These are phyloP conservation scores for Tricholoma sp. DNA, from an alignment of 768 basidiomycete species.

Conservation along the genomic window DNA sequence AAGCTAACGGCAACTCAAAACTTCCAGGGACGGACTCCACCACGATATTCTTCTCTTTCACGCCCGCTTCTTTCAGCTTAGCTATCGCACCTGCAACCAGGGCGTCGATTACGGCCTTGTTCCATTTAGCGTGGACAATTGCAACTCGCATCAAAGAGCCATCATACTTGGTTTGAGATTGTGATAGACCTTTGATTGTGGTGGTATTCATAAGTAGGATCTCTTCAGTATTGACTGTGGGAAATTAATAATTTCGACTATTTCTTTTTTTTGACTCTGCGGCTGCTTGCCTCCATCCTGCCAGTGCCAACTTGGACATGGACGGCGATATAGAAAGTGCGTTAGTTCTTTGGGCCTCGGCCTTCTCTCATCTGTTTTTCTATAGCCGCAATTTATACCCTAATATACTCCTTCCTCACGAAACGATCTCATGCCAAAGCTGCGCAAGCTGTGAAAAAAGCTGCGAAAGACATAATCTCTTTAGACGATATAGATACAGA, in stretches of 20 bases:
- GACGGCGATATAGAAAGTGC: constrained; percentile 27
- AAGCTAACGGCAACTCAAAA: constrained; percentile 90
- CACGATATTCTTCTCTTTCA: constrained; percentile 86
- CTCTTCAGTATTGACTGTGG: constrained; percentile 26
- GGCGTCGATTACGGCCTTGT: constrained; percentile 79
- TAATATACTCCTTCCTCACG: constrained; percentile 70
- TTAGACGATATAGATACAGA: constrained; percentile 45
- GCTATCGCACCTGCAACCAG: constrained; percentile 74
- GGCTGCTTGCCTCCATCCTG: too few species aligned
- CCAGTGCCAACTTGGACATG: neutral
- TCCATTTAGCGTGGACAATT: constrained; percentile 97
- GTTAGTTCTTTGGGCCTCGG: constrained; percentile 9
- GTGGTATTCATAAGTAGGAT: constrained; percentile 53
- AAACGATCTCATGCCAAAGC: constrained; percentile 64
- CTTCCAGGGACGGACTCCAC: constrained; percentile 91
- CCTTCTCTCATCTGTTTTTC: constrained; percentile 1
- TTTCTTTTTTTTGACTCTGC: too few species aligned
- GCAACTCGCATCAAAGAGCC: constrained; percentile 80
- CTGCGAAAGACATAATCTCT: constrained; percentile 56
- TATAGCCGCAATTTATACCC: constrained; percentile 61
- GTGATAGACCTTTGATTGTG: constrained; percentile 75
- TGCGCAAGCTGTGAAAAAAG: constrained; percentile 70
- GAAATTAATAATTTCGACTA: constrained; percentile 12
- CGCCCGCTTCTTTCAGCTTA: constrained; percentile 81
- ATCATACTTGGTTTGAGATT: constrained; percentile 60